Evolutionary conservation across 2,329 filamentous ascomycete genomes (phyloP).

Genomic region (Neopestalotiopsis rosae): DNA sequence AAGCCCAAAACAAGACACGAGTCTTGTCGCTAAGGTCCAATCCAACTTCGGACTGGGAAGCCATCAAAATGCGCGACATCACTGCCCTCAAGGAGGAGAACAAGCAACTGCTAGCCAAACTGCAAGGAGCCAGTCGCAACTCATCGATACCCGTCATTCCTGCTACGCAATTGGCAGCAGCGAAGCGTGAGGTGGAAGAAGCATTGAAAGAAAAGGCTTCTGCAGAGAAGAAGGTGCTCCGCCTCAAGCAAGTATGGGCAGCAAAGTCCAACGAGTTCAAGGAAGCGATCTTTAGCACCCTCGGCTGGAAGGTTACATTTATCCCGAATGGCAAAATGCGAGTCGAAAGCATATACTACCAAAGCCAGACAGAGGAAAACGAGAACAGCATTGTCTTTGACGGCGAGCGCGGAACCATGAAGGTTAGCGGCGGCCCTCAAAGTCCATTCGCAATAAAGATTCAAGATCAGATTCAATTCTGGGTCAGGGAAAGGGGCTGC

Average conservation of each 20-base stretch:
- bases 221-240: conserved; percentile 80
- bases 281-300: conserved; percentile 87
- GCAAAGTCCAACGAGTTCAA: conserved; percentile 94
- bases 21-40: conserved; percentile 89
- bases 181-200: conserved; percentile 76
- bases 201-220: conserved; percentile 72
- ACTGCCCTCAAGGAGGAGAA: conserved; percentile 83
- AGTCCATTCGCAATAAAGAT: conserved; percentile 88
- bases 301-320: conserved; percentile 95
- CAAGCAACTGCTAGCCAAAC: conserved; percentile 75
- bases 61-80: conserved; percentile 82
- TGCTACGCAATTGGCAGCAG: conserved; percentile 74
- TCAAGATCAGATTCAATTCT: conserved; percentile 86
- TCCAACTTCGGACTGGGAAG: conserved; percentile 84
- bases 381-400: conserved; percentile 84
- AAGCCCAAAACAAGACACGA: conserved; percentile 75
- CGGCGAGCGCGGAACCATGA: conserved; percentile 95
- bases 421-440: conserved; percentile 88
- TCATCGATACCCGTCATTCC: conserved; percentile 70
- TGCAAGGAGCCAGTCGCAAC: conserved; percentile 55
- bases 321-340: conserved; percentile 97
- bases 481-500: conserved; percentile 92
- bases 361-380: conserved; percentile 70
- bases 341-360: conserved; percentile 85
- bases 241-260: conserved; percentile 91